Percentiles rank a stretch among this genome's conserved stretches.
Conservation (phyloP, 2,329 filamentous ascomycete genomes). For the Tolypocladium cylindrosporum region DNA sequence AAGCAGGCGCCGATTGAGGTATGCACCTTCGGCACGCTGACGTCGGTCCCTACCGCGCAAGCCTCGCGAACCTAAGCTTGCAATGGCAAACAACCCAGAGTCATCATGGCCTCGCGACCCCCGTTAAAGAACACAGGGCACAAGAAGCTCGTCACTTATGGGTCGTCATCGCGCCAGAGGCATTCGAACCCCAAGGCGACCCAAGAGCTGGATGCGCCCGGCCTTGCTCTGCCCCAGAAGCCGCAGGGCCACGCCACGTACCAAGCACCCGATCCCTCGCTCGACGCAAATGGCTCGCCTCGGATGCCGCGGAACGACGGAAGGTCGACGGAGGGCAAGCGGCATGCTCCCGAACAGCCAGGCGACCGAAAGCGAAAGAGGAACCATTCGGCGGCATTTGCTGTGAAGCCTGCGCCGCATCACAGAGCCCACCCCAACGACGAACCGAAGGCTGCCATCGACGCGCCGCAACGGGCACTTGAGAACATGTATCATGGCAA, state of each 20-base stretch:
- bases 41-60: background rate
- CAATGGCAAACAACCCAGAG: background rate
- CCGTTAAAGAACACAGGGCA: background rate
- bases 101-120: background rate
- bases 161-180: background rate
- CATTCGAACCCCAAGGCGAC: background rate
- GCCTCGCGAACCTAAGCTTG: background rate
- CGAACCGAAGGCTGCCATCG: background rate
- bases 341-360: background rate
- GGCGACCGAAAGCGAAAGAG: background rate
- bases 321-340: background rate
- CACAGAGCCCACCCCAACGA: background rate
- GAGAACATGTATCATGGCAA: background rate
- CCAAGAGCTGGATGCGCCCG: background rate
- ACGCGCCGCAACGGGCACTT: background rate
- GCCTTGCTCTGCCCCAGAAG: background rate
- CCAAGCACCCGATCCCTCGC: background rate
- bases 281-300: background rate
- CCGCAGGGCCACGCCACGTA: background rate
- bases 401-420: background rate
- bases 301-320: background rate
- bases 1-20: too few relatives aligned
- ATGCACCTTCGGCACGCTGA: background rate
- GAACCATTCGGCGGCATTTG: background rate
- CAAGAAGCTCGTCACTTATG: background rate